Evolutionary conservation across 345 rosid genomes (phyloP).

Genomic region (Excoecaria agallocha): DNA sequence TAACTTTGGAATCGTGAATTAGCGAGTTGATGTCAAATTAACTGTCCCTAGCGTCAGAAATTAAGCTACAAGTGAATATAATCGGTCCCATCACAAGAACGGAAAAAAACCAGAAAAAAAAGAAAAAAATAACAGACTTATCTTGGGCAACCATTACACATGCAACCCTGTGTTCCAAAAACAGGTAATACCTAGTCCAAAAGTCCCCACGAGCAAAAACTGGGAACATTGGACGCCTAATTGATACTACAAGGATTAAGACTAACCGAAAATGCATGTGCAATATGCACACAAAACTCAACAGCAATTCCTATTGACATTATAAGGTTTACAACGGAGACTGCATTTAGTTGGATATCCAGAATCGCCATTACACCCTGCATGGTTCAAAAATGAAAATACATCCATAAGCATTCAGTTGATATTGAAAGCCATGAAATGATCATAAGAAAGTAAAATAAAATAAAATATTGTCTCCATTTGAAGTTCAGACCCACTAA

Average conservation of each 20-base stretch:
- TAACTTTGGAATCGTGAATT: neutral
- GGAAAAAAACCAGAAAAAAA: neutral
- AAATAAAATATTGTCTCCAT: neutral
- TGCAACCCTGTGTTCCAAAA: neutral
- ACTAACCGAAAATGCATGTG: conserved; percentile 86
- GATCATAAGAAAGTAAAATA: neutral
- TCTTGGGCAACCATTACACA: neutral
- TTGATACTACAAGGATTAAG: neutral
- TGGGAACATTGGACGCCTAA: neutral
- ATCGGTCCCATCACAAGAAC: too few species aligned
- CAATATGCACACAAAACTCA: conserved; percentile 94
- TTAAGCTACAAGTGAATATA: neutral
- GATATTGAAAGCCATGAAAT: neutral
- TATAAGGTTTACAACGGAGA: conserved; percentile 89
- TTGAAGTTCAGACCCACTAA: neutral
- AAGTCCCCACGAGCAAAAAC: neutral
- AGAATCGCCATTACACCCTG: conserved; percentile 97
- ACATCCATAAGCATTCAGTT: neutral
- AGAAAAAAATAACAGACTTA: neutral
- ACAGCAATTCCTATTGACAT: conserved; percentile 96
- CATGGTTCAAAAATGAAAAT: conserved; percentile 12
- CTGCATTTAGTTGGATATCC: conserved; percentile 82
- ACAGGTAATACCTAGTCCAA: neutral
- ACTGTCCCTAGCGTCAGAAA: neutral
- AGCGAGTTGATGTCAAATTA: neutral